Evolutionary conservation across 352 stramenopile genomes (phyloP).

Genomic region (Phytophthora melonis): DNA sequence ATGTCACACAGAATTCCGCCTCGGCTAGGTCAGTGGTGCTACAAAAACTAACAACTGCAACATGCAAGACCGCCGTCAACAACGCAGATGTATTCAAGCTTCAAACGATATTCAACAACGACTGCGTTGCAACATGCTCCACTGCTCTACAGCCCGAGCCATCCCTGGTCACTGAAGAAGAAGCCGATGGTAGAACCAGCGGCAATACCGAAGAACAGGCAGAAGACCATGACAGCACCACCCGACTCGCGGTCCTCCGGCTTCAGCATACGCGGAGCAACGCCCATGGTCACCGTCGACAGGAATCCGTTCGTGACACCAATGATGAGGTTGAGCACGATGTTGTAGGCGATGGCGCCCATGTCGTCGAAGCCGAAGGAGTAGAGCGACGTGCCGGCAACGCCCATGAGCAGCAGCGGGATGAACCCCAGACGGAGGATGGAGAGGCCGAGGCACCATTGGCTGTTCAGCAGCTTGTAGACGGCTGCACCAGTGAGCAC

Average conservation of each 20-base stretch:
- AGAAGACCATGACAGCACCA: slow-evolving; percentile 62
- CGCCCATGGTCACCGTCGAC: slow-evolving; percentile 69
- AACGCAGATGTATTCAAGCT: background rate
- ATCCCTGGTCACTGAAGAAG: slow-evolving; percentile 53
- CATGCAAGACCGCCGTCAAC: background rate
- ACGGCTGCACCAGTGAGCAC: slow-evolving; percentile 49
- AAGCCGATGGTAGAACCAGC: slow-evolving; percentile 56
- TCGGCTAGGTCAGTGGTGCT: slow-evolving; percentile 2
- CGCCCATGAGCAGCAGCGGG: slow-evolving; percentile 61
- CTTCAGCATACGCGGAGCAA: slow-evolving; percentile 54
- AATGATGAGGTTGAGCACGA: slow-evolving; percentile 56
- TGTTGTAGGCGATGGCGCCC: slow-evolving; percentile 48
- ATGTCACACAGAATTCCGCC: background rate
- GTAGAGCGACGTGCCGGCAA: slow-evolving; percentile 59
- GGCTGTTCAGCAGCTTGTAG: slow-evolving; percentile 65
- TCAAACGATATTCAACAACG: background rate
- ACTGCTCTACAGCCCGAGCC: slow-evolving; percentile 43
- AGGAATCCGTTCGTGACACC: slow-evolving; percentile 59
- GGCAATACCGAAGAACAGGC: slow-evolving; percentile 61
- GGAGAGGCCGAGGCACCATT: slow-evolving; percentile 48
- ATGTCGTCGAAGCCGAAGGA: slow-evolving; percentile 50
- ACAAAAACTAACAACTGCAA: slow-evolving; percentile 5
- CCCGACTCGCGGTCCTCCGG: slow-evolving; percentile 62
- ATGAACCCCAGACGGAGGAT: slow-evolving; percentile 59
- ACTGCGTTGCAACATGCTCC: background rate